A percentile compares a stretch with the other conserved stretches of the same genome.
These are phyloP conservation scores for Zostera marina DNA, from an alignment of 116 monocot species.

Conservation along the genomic window DNA sequence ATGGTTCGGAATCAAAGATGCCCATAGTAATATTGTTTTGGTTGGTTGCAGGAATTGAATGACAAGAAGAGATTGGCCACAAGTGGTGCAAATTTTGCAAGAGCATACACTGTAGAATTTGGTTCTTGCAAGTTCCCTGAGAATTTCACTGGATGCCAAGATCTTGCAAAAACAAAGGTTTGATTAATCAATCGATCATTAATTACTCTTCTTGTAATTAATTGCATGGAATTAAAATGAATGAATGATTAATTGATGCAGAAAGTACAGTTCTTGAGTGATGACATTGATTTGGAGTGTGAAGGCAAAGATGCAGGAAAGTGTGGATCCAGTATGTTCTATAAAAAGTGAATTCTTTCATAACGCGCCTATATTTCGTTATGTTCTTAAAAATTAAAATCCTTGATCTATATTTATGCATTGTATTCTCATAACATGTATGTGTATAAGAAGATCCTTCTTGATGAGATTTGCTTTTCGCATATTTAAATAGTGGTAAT, in stretches of 20 bases:
- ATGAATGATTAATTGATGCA: no score
- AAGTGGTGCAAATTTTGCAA: slow-evolving; percentile 88
- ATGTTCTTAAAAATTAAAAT: no score
- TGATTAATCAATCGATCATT: not conserved
- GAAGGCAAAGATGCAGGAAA: slow-evolving; percentile 93
- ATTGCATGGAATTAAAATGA: no score
- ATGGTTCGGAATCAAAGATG: not conserved
- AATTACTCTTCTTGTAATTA: no score
- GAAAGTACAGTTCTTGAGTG: slow-evolving; percentile 77
- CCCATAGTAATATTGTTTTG: not conserved
- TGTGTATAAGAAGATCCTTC: no score
- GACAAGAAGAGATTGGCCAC: slow-evolving; percentile 96
- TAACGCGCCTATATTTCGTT: no score
- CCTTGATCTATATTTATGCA: no score
- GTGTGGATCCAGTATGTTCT: slow-evolving; percentile 97
- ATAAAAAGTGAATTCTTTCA: slow-evolving; percentile 97
- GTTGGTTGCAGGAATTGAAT: slow-evolving; percentile 58
- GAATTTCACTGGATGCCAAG: slow-evolving; percentile 99
- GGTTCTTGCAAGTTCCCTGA: slow-evolving; percentile 90
- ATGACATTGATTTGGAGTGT: slow-evolving; percentile 79
- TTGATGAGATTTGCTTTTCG: no score
- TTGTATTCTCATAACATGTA: no score
- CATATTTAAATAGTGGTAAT: no score
- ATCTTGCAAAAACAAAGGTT: slow-evolving; percentile 92
- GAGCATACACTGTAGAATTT: slow-evolving; percentile 90